These are phyloP conservation scores for Sclerotinia subarctica DNA, from an alignment of 2,329 filamentous ascomycete genomes.

Conservation along the genomic window DNA sequence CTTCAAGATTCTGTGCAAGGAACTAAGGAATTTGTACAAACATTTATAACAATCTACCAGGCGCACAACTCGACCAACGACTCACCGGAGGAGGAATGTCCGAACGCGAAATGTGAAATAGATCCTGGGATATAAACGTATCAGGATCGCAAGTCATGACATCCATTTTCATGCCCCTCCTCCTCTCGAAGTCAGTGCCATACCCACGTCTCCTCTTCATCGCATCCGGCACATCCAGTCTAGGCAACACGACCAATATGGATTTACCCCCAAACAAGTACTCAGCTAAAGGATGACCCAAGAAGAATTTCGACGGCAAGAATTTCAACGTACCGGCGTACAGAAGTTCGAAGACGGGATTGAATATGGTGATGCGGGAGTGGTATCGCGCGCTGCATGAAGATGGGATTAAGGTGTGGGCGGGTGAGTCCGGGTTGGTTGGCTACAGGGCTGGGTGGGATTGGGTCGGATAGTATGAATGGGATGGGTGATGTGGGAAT, in stretches of 20 bases:
- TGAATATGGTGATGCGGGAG: slow-evolving; percentile 51
- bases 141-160: slow-evolving; percentile 43
- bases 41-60: slow-evolving; percentile 21
- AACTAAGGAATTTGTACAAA: neutral
- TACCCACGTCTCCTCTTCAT: slow-evolving; percentile 49
- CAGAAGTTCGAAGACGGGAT: slow-evolving; percentile 44
- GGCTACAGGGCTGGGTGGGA: slow-evolving; percentile 43
- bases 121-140: slow-evolving; percentile 45
- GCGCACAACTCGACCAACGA: slow-evolving; percentile 37
- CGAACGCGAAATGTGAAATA: slow-evolving; percentile 43
- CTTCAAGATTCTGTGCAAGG: no score
- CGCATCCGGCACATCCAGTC: slow-evolving; percentile 44
- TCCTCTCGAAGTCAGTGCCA: slow-evolving; percentile 41
- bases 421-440: slow-evolving; percentile 48
- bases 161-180: slow-evolving; percentile 41
- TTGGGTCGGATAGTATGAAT: slow-evolving; percentile 20
- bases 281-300: slow-evolving; percentile 43
- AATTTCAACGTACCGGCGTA: slow-evolving; percentile 38
- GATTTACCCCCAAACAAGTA: slow-evolving; percentile 30
- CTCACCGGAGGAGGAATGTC: slow-evolving; percentile 33
- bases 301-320: slow-evolving; percentile 25
- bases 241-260: slow-evolving; percentile 34
- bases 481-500: slow-evolving; percentile 41
- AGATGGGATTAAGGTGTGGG: slow-evolving; percentile 52
- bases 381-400: slow-evolving; percentile 44